Conservation (phyloP, 2,329 filamentous ascomycete genomes). For the Neofusicoccum parvum region DNA sequence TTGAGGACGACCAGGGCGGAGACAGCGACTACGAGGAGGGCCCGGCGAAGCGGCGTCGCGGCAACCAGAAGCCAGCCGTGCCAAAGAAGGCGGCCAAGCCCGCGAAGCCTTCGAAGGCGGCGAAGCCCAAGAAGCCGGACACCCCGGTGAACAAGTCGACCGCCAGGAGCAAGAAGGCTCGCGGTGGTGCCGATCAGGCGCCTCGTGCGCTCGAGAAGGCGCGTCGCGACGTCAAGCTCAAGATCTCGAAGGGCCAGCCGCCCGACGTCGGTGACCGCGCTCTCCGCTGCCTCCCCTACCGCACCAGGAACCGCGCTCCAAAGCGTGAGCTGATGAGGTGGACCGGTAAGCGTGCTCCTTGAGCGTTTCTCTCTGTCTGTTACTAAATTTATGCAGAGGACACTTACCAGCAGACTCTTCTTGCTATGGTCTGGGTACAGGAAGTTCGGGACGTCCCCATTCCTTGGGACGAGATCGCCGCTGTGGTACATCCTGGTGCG, state of each 20-base stretch:
- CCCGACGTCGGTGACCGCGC: neutral
- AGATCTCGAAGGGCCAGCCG: neutral
- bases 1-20: constrained; percentile 13
- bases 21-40: constrained; percentile 5
- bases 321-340: constrained; percentile 16
- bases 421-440: neutral
- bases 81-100: neutral
- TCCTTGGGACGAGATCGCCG: constrained; percentile 9
- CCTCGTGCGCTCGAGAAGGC: constrained; percentile 1
- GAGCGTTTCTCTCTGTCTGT: neutral
- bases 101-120: neutral
- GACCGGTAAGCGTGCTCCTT: neutral
- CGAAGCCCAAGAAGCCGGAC: neutral
- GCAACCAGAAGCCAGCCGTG: neutral
- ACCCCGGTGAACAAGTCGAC: neutral
- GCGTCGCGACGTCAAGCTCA: neutral
- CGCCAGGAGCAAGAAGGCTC: neutral
- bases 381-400: neutral
- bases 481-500: constrained; percentile 13
- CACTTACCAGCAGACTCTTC: neutral
- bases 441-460: neutral
- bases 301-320: neutral
- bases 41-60: neutral
- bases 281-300: neutral
- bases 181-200: neutral